A percentile compares a stretch with the other conserved stretches of the same genome.
Evolutionary conservation across 768 basidiomycete genomes (phyloP).

Genomic region (Calocera viscosa): DNA sequence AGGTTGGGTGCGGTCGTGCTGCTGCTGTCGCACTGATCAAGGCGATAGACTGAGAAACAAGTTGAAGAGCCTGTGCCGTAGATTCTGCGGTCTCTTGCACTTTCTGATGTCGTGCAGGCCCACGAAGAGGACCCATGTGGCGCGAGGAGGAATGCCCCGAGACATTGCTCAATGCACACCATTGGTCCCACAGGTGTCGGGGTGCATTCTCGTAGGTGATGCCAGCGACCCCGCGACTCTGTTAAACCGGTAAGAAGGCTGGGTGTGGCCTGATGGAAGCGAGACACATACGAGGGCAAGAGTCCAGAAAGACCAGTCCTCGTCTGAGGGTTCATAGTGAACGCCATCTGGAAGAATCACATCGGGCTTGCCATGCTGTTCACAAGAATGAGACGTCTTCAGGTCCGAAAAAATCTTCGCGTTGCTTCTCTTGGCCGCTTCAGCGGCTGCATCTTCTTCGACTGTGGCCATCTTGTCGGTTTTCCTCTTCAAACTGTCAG

Average conservation of each 20-base stretch:
- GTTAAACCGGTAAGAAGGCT: not conserved
- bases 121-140: no score
- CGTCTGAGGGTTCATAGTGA: not conserved
- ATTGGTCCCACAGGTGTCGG: no score
- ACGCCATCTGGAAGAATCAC: not conserved
- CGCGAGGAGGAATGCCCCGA: no score
- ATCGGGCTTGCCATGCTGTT: not conserved
- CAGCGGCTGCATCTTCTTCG: not conserved
- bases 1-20: not conserved
- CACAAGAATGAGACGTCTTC: not conserved
- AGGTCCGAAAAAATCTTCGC: not conserved
- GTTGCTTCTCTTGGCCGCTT: not conserved
- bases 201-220: not conserved
- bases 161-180: no score
- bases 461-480: not conserved
- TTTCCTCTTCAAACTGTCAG: not conserved
- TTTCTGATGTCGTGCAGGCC: no score
- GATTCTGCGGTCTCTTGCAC: no score
- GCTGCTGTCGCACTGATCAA: not conserved
- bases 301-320: not conserved
- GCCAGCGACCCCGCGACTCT: not conserved
- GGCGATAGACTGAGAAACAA: no score
- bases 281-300: not conserved
- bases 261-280: not conserved
- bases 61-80: no score